Conservation (phyloP, 305 asterid genomes). For the Fraxinus ornus region DNA sequence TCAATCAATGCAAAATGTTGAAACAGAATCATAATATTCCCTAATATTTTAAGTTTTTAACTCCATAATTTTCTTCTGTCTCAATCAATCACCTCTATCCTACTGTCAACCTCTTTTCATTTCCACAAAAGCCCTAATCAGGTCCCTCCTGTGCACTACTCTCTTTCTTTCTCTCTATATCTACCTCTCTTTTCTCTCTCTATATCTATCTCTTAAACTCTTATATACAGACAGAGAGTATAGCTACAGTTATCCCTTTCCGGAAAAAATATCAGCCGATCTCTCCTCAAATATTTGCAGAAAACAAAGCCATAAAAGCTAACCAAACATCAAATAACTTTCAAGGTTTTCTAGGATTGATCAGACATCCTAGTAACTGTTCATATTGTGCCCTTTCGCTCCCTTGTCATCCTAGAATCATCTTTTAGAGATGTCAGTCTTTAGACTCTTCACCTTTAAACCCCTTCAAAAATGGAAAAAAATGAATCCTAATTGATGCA, state of each 20-base stretch:
- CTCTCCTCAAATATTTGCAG: constrained; percentile 32
- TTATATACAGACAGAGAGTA: not conserved
- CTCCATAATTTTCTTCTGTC: constrained; percentile 34
- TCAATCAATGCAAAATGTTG: constrained; percentile 56
- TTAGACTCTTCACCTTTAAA: not conserved
- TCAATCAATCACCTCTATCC: constrained; percentile 41
- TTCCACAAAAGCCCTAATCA: constrained; percentile 65
- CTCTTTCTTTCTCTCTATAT: not conserved
- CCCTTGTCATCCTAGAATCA: not conserved
- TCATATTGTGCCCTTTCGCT: not conserved
- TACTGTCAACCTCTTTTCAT: constrained; percentile 40
- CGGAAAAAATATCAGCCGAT: constrained; percentile 41
- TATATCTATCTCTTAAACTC: not conserved
- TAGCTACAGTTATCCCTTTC: constrained; percentile 43
- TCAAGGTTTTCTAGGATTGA: constrained; percentile 44
- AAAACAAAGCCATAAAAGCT: constrained; percentile 45
- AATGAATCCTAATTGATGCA: constrained; percentile 19
- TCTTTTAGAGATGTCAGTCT: not conserved
- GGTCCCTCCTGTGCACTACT: constrained; percentile 25
- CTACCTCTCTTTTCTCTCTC: not conserved
- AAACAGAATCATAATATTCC: constrained; percentile 60
- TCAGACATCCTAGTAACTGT: constrained; percentile 29
- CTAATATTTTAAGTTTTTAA: constrained; percentile 14
- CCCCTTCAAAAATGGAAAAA: not conserved
- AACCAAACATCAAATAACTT: constrained; percentile 36